Evolutionary conservation across 495 filamentous ascomycete species (phyloP).

Genomic region (Letharia lupina): DNA sequence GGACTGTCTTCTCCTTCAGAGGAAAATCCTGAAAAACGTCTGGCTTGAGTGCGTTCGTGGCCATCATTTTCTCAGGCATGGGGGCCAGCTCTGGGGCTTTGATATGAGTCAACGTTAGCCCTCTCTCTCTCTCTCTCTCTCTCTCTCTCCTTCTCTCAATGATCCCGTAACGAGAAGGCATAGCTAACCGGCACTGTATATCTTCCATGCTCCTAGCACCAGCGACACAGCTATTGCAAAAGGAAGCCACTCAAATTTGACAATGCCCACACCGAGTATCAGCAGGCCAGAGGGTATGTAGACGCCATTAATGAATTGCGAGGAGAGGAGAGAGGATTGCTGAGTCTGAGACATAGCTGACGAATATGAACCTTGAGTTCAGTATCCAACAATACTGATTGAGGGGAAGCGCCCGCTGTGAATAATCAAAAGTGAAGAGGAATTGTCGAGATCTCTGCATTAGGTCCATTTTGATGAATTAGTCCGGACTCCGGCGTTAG

Average conservation of each 20-base stretch:
- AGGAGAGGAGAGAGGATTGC: constrained; percentile 35
- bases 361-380: no score
- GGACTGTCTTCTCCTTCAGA: constrained; percentile 79
- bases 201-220: constrained; percentile 49
- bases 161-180: constrained; percentile 11
- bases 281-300: constrained; percentile 82
- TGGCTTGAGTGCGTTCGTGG: constrained; percentile 76
- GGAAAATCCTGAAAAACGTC: constrained; percentile 81
- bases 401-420: background rate
- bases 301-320: constrained; percentile 59
- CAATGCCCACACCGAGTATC: constrained; percentile 62
- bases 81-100: constrained; percentile 8
- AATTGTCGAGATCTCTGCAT: background rate
- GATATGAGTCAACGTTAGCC: constrained; percentile 36
- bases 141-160: constrained; percentile 23
- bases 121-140: constrained; percentile 19
- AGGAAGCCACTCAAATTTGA: constrained; percentile 69
- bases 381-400: background rate
- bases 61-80: constrained; percentile 27
- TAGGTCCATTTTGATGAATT: background rate
- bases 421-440: background rate
- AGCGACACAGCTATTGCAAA: constrained; percentile 60
- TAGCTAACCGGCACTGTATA: constrained; percentile 49
- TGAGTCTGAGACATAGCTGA: constrained; percentile 26
- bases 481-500: constrained; percentile 1